A percentile compares a stretch with the other conserved stretches of the same genome.
phyloP scores from a whole-genome alignment of 176 grass and related monocot genomes.

The Urochloa ruziziensis region DNA sequence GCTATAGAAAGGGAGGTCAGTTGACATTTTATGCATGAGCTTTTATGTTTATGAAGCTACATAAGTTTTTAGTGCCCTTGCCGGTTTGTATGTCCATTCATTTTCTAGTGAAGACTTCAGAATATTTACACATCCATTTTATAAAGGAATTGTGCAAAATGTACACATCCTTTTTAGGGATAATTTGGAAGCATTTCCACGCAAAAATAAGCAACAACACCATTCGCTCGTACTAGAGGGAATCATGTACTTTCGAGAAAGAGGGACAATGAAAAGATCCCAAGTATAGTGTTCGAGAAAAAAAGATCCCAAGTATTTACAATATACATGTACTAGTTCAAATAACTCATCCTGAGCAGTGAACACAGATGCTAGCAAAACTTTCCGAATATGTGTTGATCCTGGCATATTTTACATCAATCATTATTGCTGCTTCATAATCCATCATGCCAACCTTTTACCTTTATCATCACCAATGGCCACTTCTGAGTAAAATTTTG shows the following conservation, averaged over 20 bases:
- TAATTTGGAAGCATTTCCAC: neutral
- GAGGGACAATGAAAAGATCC: neutral
- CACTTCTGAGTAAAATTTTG: neutral
- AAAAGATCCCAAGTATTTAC: neutral
- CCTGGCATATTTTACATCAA: neutral
- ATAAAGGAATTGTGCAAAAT: neutral
- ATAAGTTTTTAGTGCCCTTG: neutral
- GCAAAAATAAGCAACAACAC: slow-evolving; percentile 6
- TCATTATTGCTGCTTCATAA: neutral
- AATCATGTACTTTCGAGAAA: neutral
- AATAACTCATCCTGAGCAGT: neutral
- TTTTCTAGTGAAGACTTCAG: slow-evolving; percentile 8
- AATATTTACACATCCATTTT: neutral
- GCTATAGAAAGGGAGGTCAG: slow-evolving; percentile 93
- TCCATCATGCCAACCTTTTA: neutral
- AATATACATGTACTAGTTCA: neutral
- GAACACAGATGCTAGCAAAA: neutral
- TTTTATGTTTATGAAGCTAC: slow-evolving; percentile 25
- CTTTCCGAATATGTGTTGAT: neutral
- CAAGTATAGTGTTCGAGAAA: neutral
- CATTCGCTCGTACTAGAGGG: neutral
- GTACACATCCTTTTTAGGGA: neutral
- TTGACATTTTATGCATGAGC: slow-evolving; percentile 32
- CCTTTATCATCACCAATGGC: slow-evolving; percentile 2
- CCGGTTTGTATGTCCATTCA: slow-evolving; percentile 1